These are phyloP conservation scores for Torrubiellomyces zombiae DNA, from an alignment of 2,329 filamentous ascomycete genomes.

Conservation along the genomic window DNA sequence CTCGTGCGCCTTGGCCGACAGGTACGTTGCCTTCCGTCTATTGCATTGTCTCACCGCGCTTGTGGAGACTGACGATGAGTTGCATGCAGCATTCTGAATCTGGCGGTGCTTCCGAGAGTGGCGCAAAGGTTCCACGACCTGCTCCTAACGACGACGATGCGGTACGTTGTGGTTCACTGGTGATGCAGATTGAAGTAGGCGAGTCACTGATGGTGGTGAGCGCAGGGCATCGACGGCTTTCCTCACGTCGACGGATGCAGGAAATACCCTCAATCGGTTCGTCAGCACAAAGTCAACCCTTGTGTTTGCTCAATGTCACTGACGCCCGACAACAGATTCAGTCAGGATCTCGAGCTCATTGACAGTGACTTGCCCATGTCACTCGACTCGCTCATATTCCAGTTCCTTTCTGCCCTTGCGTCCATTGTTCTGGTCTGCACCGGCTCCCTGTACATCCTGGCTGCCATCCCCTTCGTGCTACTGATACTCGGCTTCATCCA, in stretches of 20 bases:
- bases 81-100: conserved; percentile 6
- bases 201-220: too few relatives aligned
- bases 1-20: conserved; percentile 5
- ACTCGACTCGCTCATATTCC: conserved; percentile 10
- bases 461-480: conserved; percentile 24
- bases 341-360: conserved; percentile 21
- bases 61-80: background rate
- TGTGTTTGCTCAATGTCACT: too few relatives aligned
- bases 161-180: conserved; percentile 1
- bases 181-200: too few relatives aligned
- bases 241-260: conserved; percentile 18
- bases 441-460: conserved; percentile 26
- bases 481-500: conserved; percentile 11
- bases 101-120: conserved; percentile 12
- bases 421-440: conserved; percentile 24
- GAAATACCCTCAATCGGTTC: conserved; percentile 15
- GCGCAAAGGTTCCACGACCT: conserved; percentile 8
- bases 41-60: background rate
- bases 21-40: conserved; percentile 3
- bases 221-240: conserved; percentile 13
- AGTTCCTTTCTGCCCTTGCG: conserved; percentile 8
- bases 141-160: conserved; percentile 14
- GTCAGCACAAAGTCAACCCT: too few relatives aligned
- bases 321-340: conserved; percentile 12
- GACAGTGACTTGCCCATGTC: conserved; percentile 18